Evolutionary conservation across 2,329 filamentous ascomycete species (phyloP).

Genomic region (Phoma sp.): DNA sequence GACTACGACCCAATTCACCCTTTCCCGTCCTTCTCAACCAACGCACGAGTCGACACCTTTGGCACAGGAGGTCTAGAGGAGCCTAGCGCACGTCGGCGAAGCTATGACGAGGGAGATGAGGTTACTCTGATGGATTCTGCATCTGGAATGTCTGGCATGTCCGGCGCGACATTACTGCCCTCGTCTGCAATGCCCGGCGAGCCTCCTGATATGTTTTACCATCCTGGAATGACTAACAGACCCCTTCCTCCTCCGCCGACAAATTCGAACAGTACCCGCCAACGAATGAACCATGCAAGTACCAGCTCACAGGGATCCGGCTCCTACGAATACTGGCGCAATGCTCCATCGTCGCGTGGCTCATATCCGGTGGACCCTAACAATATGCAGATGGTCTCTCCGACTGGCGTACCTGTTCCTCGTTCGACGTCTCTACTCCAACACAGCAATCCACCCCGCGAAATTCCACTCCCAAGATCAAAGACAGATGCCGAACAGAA

Average conservation of each 20-base stretch:
- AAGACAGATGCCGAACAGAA: slow-evolving; percentile 87
- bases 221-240: slow-evolving; percentile 75
- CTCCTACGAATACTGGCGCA: slow-evolving; percentile 57
- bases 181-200: slow-evolving; percentile 58
- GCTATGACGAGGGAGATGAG: slow-evolving; percentile 94
- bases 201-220: slow-evolving; percentile 91
- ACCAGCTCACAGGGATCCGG: slow-evolving; percentile 40
- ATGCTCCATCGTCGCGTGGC: slow-evolving; percentile 38
- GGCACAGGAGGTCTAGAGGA: slow-evolving; percentile 89
- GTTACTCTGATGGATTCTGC: slow-evolving; percentile 53
- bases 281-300: slow-evolving; percentile 51
- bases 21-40: slow-evolving; percentile 63
- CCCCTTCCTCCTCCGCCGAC: slow-evolving; percentile 71
- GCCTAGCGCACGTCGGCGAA: slow-evolving; percentile 74
- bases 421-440: slow-evolving; percentile 72
- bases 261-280: slow-evolving; percentile 55
- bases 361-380: slow-evolving; percentile 45
- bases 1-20: slow-evolving; percentile 61
- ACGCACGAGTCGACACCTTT: slow-evolving; percentile 82
- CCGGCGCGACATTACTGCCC: slow-evolving; percentile 35
- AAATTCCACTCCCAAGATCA: slow-evolving; percentile 84
- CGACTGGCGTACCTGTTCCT: slow-evolving; percentile 43
- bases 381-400: slow-evolving; percentile 42
- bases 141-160: slow-evolving; percentile 31
- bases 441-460: slow-evolving; percentile 79